Percentiles rank a stretch among this genome's conserved stretches.
Evolutionary conservation across 164 flowering plant genomes (phyloP).

Genomic region (Stephania japonica): DNA sequence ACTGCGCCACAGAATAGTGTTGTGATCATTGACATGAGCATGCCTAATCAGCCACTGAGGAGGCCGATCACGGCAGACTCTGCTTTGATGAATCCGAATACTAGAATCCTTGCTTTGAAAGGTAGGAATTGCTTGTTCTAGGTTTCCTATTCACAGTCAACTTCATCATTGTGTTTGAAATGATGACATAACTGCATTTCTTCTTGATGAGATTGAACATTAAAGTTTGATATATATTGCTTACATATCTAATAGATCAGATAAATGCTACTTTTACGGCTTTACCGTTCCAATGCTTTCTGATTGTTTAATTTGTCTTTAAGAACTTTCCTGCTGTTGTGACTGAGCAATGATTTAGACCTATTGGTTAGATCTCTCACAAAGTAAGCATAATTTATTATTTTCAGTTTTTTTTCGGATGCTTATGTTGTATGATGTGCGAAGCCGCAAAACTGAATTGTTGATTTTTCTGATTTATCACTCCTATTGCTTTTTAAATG

Average conservation of each 20-base stretch:
- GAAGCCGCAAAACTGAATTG: no score
- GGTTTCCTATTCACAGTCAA: not conserved
- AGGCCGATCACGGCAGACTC: conserved; percentile 99
- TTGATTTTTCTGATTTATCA: no score
- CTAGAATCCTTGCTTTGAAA: conserved; percentile 91
- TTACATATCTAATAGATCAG: not conserved
- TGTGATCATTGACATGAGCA: conserved; percentile 90
- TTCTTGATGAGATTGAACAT: not conserved
- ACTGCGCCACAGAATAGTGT: conserved; percentile 96
- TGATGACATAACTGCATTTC: not conserved
- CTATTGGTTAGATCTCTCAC: no score
- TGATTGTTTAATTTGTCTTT: no score
- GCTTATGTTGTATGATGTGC: no score
- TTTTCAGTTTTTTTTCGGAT: no score
- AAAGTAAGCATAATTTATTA: no score
- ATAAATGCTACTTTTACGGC: not conserved
- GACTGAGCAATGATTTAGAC: no score
- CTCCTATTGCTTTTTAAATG: no score
- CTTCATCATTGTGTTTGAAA: not conserved
- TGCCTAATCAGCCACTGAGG: conserved; percentile 96
- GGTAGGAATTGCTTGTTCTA: conserved; percentile 32
- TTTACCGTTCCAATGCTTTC: not conserved
- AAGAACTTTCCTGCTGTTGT: no score
- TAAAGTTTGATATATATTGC: not conserved
- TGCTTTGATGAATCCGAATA: conserved; percentile 94